phyloP scores from a whole-genome alignment of 495 filamentous ascomycete genomes.

The Lasiosphaeria ovina region DNA sequence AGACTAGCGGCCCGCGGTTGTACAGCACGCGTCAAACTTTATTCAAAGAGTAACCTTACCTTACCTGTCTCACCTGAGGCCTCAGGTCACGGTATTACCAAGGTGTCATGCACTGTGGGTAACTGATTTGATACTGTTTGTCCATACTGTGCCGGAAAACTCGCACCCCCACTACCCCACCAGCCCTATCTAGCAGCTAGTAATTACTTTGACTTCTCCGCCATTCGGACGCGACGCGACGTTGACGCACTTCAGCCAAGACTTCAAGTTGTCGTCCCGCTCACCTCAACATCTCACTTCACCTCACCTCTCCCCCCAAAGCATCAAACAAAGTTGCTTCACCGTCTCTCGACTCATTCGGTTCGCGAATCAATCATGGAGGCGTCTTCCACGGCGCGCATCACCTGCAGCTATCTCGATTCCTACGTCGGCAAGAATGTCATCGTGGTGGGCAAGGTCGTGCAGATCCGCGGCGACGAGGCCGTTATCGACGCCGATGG shows the following conservation, averaged over 20 bases:
- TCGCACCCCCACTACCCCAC: too few species aligned
- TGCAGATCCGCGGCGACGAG: slow-evolving; percentile 73
- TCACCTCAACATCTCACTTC: background rate
- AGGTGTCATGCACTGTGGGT: too few species aligned
- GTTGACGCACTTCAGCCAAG: too few species aligned
- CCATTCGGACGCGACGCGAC: too few species aligned
- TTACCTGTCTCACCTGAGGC: too few species aligned
- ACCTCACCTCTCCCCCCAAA: background rate
- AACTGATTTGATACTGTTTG: too few species aligned
- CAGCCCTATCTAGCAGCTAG: too few species aligned
- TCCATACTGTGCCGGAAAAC: too few species aligned
- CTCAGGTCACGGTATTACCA: too few species aligned
- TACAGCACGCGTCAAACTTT: slow-evolving; percentile 12
- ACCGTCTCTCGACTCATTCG: background rate
- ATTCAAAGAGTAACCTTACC: background rate
- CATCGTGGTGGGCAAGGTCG: slow-evolving; percentile 82
- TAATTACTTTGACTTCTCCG: too few species aligned
- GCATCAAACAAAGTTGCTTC: background rate
- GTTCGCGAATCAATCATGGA: slow-evolving; percentile 35
- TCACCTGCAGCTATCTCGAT: slow-evolving; percentile 65
- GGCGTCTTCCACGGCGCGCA: slow-evolving; percentile 62
- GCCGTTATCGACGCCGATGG: slow-evolving; percentile 77
- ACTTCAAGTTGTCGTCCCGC: too few species aligned
- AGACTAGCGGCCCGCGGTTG: too few species aligned
- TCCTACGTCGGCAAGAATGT: slow-evolving; percentile 70